These are phyloP conservation scores for Xanthoconium stramineum DNA, from an alignment of 768 basidiomycete species.

Conservation along the genomic window DNA sequence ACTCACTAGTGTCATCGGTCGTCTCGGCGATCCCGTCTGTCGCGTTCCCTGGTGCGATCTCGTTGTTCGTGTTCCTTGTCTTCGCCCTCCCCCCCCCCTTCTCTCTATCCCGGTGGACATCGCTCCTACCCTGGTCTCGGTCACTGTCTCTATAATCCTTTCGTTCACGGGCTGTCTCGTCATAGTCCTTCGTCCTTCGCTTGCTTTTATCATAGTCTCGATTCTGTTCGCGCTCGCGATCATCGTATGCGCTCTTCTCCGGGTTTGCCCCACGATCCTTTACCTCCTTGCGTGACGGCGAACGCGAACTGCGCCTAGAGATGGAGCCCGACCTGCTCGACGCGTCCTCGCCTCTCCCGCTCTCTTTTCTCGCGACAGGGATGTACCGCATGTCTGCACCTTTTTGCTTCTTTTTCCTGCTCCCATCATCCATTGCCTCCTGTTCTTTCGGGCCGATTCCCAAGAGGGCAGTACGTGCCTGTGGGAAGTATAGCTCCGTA, in stretches of 20 bases:
- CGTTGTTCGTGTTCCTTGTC: slow-evolving; percentile 2
- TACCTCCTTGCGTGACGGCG: slow-evolving; percentile 35
- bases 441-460: slow-evolving; percentile 94
- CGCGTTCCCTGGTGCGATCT: slow-evolving; percentile 19
- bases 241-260: slow-evolving; percentile 8
- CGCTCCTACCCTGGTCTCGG: slow-evolving; percentile 13
- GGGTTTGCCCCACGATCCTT: slow-evolving; percentile 6
- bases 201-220: slow-evolving; percentile 10
- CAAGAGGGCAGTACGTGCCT: slow-evolving; percentile 77
- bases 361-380: slow-evolving; percentile 75
- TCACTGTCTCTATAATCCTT: slow-evolving; percentile 12
- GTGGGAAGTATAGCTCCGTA: slow-evolving; percentile 78
- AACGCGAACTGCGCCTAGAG: slow-evolving; percentile 51
- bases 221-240: slow-evolving; percentile 14
- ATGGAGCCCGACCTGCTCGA: slow-evolving; percentile 36
- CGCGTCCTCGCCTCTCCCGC: slow-evolving; percentile 30
- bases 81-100: slow-evolving; percentile 5
- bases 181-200: slow-evolving; percentile 10
- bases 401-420: slow-evolving; percentile 46
- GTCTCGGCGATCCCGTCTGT: slow-evolving; percentile 16
- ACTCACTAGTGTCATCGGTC: background rate
- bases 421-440: slow-evolving; percentile 69
- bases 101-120: slow-evolving; percentile 29
- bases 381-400: slow-evolving; percentile 73
- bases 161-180: slow-evolving; percentile 17